Evolutionary conservation across 2,329 filamentous ascomycete genomes (phyloP).

Genomic region (Pseudocercospora macadamiae): DNA sequence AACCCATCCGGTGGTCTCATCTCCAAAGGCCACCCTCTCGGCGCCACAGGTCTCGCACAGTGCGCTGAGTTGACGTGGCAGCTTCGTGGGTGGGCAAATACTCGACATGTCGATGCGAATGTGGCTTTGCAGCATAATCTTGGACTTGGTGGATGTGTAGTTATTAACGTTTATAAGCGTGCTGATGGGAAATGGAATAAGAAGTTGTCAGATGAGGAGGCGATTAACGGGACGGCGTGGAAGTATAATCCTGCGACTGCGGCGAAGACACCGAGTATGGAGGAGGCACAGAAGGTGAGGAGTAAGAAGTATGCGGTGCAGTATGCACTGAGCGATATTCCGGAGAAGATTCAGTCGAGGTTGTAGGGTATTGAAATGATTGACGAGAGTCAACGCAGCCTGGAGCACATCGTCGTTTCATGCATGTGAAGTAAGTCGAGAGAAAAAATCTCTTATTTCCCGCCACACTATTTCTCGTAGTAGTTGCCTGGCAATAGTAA

Average conservation of each 20-base stretch:
- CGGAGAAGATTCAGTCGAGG: conserved; percentile 72
- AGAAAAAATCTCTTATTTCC: no score
- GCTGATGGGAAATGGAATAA: conserved; percentile 72
- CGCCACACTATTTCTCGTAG: no score
- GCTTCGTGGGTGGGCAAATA: conserved; percentile 88
- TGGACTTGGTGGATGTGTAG: conserved; percentile 85
- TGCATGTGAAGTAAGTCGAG: no score
- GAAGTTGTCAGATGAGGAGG: conserved; percentile 62
- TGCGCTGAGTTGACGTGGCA: conserved; percentile 98
- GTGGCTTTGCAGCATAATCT: conserved; percentile 89
- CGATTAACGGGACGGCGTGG: conserved; percentile 71
- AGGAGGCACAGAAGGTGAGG: conserved; percentile 69
- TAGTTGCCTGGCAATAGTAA: no score
- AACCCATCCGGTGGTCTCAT: conserved; percentile 67
- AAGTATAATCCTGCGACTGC: conserved; percentile 89
- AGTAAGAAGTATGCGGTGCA: conserved; percentile 68
- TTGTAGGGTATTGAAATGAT: conserved; percentile 56
- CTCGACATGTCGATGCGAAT: conserved; percentile 69
- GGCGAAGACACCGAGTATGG: conserved; percentile 83
- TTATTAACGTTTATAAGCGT: conserved; percentile 85
- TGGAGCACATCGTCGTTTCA: no score
- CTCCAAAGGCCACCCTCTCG: conserved; percentile 91
- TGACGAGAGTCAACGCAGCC: no score
- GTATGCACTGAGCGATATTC: conserved; percentile 78
- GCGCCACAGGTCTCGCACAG: conserved; percentile 89